phyloP scores from a whole-genome alignment of 352 stramenopile genomes.

The Phytopythium mirpurense region DNA sequence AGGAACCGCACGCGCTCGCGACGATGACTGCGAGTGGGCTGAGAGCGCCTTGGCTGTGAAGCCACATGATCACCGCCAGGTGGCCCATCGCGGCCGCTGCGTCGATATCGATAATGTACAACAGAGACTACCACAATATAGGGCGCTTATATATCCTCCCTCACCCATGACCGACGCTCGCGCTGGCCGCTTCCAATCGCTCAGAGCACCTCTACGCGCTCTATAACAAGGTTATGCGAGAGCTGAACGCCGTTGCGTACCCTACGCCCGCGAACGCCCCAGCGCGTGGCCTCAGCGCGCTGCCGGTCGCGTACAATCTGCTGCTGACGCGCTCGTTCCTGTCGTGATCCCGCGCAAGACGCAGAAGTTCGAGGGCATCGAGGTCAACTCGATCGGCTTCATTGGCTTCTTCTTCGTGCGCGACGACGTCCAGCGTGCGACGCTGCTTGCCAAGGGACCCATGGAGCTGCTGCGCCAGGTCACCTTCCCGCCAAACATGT shows the following conservation, averaged over 20 bases:
- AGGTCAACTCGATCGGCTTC: constrained; percentile 84
- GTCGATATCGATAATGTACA: too few relatives aligned
- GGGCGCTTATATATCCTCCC: too few relatives aligned
- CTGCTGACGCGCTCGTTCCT: constrained; percentile 71
- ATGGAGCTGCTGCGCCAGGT: constrained; percentile 62
- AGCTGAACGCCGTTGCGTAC: constrained; percentile 39
- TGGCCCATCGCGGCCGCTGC: too few relatives aligned
- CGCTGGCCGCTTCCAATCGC: neutral
- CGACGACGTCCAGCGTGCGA: constrained; percentile 48
- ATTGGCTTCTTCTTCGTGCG: constrained; percentile 77
- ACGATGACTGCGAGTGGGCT: too few relatives aligned
- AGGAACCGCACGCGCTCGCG: too few relatives aligned
- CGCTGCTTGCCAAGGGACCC: constrained; percentile 42
- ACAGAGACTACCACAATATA: too few relatives aligned
- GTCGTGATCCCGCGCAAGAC: constrained; percentile 53
- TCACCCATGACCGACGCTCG: neutral
- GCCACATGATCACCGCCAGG: too few relatives aligned
- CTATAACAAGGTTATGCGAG: constrained; percentile 40
- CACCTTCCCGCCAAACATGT: constrained; percentile 37
- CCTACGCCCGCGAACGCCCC: constrained; percentile 8
- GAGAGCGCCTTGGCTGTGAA: too few relatives aligned
- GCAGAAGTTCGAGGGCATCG: constrained; percentile 52
- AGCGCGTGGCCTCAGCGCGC: neutral
- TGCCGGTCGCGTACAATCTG: constrained; percentile 68
- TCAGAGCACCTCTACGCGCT: constrained; percentile 30